Evolutionary conservation across 257 asterid species (phyloP), one percentile per base, ranked within the genome.

Genomic region (Striga asiatica): DNA sequence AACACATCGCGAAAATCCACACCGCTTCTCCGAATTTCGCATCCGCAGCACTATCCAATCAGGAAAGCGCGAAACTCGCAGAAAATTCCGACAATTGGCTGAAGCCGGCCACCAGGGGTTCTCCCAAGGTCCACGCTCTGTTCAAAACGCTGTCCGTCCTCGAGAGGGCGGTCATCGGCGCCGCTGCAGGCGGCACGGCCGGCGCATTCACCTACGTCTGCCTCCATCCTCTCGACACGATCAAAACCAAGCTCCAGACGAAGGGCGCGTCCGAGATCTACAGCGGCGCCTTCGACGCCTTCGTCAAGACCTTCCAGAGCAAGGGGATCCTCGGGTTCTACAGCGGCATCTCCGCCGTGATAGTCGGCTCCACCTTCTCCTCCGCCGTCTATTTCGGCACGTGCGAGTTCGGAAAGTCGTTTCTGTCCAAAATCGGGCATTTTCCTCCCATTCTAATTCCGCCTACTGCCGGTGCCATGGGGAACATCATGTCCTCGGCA

Each of bases 381-480:
- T 92, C 99, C 23, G 95, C 97, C n/a, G 91, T 92, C 42, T 92
- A 92, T 47, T 92, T 92, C 61, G 97, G 99, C 38, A 92, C 97
- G 3, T 92, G 98, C 65, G 97, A 92, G 74, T 88, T 88, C 64
- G 98, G 98, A 2, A 92, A 92, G 59, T 92, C 97, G 24, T 32
- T 92, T 37, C 57, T 92, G 70, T 81, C 97, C 3, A 81, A 73
- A 69, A 61, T 78, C 18, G 74, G 38, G 11, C 61, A 69, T 14
- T 92, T 53, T 25, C 97, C 98, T 25, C 56, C 80, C 24, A 34
- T 92, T 38, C 61, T 92, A 71, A 92, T 92, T 56, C 98, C 98
- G 58, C 98, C 98, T 0, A 81, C 94, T 41, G 97, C 98, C 47
- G 97, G 98, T 47, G 98, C 97, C 1, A 91, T 87, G 98, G 98